A percentile compares a stretch with the other conserved stretches of the same genome.
phyloP scores from a whole-genome alignment of 192 early-diverging fungal genomes.

The Coemansia sp. region DNA sequence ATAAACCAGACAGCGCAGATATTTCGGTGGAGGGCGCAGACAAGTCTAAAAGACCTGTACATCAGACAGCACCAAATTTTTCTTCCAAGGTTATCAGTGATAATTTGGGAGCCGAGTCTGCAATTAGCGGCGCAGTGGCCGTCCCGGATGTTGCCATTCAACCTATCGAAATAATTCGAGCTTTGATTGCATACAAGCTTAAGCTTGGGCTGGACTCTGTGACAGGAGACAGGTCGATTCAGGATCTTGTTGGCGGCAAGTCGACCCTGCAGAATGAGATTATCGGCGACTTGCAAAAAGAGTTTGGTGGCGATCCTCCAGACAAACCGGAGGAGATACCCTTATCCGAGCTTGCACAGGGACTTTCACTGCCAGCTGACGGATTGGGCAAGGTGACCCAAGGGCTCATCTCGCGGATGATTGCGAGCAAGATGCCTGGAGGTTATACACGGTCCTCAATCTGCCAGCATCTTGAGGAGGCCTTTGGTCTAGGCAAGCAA shows the following conservation, averaged over 20 bases:
- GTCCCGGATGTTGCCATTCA: slow-evolving; percentile 53
- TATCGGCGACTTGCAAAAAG: slow-evolving; percentile 89
- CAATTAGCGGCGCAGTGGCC: slow-evolving; percentile 32
- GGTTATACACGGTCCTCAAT: slow-evolving; percentile 79
- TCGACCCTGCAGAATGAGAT: slow-evolving; percentile 97
- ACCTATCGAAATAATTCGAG: too few species aligned
- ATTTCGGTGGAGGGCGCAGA: background rate
- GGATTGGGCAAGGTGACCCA: slow-evolving; percentile 80
- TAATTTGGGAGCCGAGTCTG: background rate
- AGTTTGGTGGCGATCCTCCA: slow-evolving; percentile 78
- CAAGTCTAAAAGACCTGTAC: slow-evolving; percentile 20
- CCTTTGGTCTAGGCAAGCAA: slow-evolving; percentile 74
- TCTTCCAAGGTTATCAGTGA: background rate
- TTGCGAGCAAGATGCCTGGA: slow-evolving; percentile 89
- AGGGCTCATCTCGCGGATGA: slow-evolving; percentile 74
- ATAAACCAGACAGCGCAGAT: slow-evolving; percentile 21
- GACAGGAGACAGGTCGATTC: slow-evolving; percentile 60
- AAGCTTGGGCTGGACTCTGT: slow-evolving; percentile 79
- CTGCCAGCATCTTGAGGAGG: slow-evolving; percentile 67
- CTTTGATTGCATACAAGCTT: slow-evolving; percentile 90
- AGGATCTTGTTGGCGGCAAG: slow-evolving; percentile 94
- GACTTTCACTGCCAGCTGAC: slow-evolving; percentile 61
- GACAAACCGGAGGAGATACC: slow-evolving; percentile 93
- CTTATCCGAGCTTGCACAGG: slow-evolving; percentile 73
- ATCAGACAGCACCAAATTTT: background rate